Evolutionary conservation across 2,329 filamentous ascomycete genomes (phyloP).

Genomic region (Sporothrix brasiliensis): DNA sequence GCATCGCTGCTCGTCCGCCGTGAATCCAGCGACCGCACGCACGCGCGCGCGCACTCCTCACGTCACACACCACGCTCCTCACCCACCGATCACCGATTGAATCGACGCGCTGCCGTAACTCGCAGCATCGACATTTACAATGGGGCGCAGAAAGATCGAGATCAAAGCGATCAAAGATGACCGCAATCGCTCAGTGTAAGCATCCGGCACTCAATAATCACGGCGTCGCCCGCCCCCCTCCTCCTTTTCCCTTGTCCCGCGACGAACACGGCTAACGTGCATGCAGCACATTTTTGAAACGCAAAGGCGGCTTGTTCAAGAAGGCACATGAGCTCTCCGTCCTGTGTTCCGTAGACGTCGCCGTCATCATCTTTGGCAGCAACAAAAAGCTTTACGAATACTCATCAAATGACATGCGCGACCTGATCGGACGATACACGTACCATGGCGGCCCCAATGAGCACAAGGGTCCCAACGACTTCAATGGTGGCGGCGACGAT

Average conservation of each 20-base stretch:
- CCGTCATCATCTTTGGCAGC: constrained; percentile 96
- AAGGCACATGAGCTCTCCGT: constrained; percentile 99
- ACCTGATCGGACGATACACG: constrained; percentile 84
- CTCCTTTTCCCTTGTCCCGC: not conserved
- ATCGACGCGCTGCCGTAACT: constrained; percentile 23
- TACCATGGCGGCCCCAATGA: constrained; percentile 93
- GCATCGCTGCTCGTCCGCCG: constrained; percentile 5
- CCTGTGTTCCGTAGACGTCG: constrained; percentile 96
- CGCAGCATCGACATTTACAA: constrained; percentile 48
- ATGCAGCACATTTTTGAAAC: constrained; percentile 92
- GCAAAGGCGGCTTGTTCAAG: constrained; percentile 98
- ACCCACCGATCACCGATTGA: not conserved
- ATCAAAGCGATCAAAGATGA: constrained; percentile 99
- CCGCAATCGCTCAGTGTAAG: constrained; percentile 95
- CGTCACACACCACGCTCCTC: not conserved
- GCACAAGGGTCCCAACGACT: constrained; percentile 93
- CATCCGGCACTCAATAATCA: constrained; percentile 25
- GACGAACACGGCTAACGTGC: constrained; percentile 1
- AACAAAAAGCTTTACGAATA: constrained; percentile 99
- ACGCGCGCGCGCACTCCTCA: not conserved
- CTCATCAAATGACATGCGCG: constrained; percentile 89
- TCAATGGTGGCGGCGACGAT: constrained; percentile 85
- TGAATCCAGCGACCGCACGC: constrained; percentile 10
- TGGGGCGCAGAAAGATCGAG: constrained; percentile 99
- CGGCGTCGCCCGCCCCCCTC: not conserved